Percentiles rank a stretch among this genome's conserved stretches.
Conservation (phyloP, 306 rosid species). For the Herpetospermum pedunculosum region DNA sequence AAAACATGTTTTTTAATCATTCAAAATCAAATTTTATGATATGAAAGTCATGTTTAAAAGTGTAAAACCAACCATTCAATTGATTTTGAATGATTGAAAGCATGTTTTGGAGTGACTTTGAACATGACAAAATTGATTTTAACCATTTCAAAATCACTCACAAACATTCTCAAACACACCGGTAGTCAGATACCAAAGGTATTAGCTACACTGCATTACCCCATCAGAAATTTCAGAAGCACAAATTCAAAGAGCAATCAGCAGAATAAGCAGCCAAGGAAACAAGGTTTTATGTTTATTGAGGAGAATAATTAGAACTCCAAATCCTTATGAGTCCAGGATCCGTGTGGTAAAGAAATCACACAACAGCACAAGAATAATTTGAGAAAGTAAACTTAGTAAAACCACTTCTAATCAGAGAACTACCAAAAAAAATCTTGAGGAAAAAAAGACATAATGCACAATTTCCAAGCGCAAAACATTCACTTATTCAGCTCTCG, state of each 20-base stretch:
- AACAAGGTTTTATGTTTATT: neutral
- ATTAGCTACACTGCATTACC: neutral
- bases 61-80: too few species aligned
- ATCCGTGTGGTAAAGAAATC: constrained; percentile 7
- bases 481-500: constrained; percentile 37
- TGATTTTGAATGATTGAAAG: too few species aligned
- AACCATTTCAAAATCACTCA: too few species aligned
- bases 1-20: too few species aligned
- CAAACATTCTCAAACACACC: too few species aligned
- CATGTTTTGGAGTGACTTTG: too few species aligned
- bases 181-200: neutral
- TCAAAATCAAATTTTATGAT: too few species aligned
- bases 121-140: too few species aligned
- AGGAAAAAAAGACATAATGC: neutral
- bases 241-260: neutral
- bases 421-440: neutral
- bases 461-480: neutral
- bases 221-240: neutral
- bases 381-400: neutral
- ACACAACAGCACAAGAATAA: neutral
- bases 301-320: neutral
- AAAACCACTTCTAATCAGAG: neutral
- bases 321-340: neutral
- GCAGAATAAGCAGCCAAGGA: neutral
- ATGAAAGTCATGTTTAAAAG: too few species aligned